phyloP scores from a whole-genome alignment of 768 basidiomycete species.

The Lentinula lateritia region DNA sequence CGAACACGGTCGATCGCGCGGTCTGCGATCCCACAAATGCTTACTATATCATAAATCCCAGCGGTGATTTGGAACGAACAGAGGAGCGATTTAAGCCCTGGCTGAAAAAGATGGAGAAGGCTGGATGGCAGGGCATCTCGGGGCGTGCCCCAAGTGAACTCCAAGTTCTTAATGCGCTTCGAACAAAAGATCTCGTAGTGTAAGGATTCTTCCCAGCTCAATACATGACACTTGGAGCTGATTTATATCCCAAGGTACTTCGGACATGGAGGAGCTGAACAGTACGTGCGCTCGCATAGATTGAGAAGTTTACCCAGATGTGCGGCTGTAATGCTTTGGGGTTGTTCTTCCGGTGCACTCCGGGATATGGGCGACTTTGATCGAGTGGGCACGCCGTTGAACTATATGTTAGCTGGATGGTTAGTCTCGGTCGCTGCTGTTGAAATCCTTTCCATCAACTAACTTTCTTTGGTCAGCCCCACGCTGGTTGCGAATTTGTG shows the following conservation, averaged over 20 bases:
- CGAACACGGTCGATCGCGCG: slow-evolving; percentile 35
- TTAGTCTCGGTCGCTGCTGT: slow-evolving; percentile 34
- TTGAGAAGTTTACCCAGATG: slow-evolving; percentile 79
- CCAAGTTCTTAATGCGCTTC: slow-evolving; percentile 71
- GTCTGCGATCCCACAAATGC: slow-evolving; percentile 61
- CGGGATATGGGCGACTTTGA: slow-evolving; percentile 95
- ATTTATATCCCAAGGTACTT: slow-evolving; percentile 64
- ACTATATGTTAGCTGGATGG: slow-evolving; percentile 98
- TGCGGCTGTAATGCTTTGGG: slow-evolving; percentile 96
- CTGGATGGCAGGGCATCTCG: slow-evolving; percentile 81
- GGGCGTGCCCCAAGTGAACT: slow-evolving; percentile 79
- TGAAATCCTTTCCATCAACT: not conserved
- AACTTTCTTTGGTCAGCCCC: slow-evolving; percentile 45
- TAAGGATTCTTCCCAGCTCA: slow-evolving; percentile 36
- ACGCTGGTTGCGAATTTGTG: slow-evolving; percentile 92
- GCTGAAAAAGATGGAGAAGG: slow-evolving; percentile 62
- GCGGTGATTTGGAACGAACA: slow-evolving; percentile 82
- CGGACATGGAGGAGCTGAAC: slow-evolving; percentile 94
- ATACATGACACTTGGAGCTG: not conserved
- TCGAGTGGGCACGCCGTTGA: slow-evolving; percentile 83
- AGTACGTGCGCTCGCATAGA: slow-evolving; percentile 85
- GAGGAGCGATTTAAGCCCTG: slow-evolving; percentile 79
- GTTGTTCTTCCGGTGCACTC: slow-evolving; percentile 90
- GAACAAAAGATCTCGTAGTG: slow-evolving; percentile 82
- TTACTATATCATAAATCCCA: slow-evolving; percentile 88